Base-by-base conservation (phyloP, 257 asterid species). In the Cruciata laevipes region DNA sequence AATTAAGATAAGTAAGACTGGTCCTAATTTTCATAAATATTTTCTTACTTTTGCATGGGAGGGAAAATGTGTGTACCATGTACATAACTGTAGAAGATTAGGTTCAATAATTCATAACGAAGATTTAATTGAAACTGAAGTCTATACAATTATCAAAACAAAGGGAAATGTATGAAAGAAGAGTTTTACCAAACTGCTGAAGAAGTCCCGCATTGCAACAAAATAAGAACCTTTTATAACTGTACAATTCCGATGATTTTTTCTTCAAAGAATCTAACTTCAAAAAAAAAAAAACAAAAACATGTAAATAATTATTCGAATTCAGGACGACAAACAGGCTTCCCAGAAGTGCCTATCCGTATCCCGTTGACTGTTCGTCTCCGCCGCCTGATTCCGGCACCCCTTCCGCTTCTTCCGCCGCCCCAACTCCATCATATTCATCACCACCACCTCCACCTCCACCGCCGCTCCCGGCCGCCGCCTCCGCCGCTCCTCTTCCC, bases 311-410 rank as follows among this genome's bases (percentile, higher is more conserved):
- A 17, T 35, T 32, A 42, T 3, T 25, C 27, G 7, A 53, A 7
- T 32, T 70, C 61, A 73, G 33, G 81, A 72, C 4, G 69, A 71
- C 63, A 67, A 73, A 56, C 81, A 77, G 61, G 63, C 16, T 23
- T 73, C 75, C 75, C 78, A 73, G 72, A 77, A 77, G 32, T 51
- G 75, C 69, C 75, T 37, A 73, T 77, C 78, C 31, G 63, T 23
- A 27, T 77, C 76, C 33, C 61, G 64, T 32, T 56, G 51, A 20
- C 24, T 68, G 14, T 44, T 69, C 61, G 17, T 12, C 61, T 2
- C 71, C 57, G 42, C 64, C 47, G 24, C 65, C 33, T n/a, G 27
- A 18, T 35, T 6, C 53, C 40, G 51, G 0, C 44, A 66, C 21
- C 10, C 63, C 65, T 31, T 56, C 18, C 16, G 24, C 37, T 53